Evolutionary conservation across 768 basidiomycete genomes (phyloP).

Genomic region (Boletus pseudopeckii): DNA sequence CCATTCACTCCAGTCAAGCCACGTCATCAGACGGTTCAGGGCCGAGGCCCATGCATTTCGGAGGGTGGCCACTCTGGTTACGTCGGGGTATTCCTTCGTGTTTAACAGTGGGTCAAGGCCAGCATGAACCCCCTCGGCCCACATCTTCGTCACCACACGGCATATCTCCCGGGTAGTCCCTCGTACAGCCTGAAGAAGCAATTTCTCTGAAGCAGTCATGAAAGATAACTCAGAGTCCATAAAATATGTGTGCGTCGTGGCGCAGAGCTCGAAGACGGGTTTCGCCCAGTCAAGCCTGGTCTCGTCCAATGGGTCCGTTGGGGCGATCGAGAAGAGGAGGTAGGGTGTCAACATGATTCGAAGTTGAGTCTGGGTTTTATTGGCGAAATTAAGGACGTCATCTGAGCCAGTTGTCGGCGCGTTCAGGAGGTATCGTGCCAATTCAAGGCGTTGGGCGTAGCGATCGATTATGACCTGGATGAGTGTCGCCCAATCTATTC

Average conservation of each 20-base stretch:
- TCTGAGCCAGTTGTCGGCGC: background rate
- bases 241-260: slow-evolving; percentile 25
- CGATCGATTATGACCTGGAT: slow-evolving; percentile 30
- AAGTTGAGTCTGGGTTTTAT: slow-evolving; percentile 21
- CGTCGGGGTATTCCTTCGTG: background rate
- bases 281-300: slow-evolving; percentile 23
- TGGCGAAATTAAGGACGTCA: slow-evolving; percentile 1
- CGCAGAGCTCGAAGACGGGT: slow-evolving; percentile 29
- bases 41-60: slow-evolving; percentile 33
- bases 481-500: slow-evolving; percentile 32
- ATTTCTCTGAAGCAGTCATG: slow-evolving; percentile 29
- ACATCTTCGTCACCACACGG: slow-evolving; percentile 42
- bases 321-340: slow-evolving; percentile 11
- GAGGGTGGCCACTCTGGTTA: slow-evolving; percentile 3
- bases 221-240: background rate
- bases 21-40: slow-evolving; percentile 37
- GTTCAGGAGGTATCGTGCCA: slow-evolving; percentile 22
- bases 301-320: background rate
- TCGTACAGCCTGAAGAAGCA: slow-evolving; percentile 26
- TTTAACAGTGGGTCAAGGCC: slow-evolving; percentile 18
- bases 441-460: slow-evolving; percentile 30
- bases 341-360: slow-evolving; percentile 29
- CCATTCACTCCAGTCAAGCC: slow-evolving; percentile 55
- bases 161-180: slow-evolving; percentile 44
- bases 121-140: slow-evolving; percentile 37